Evolutionary conservation across 2,329 filamentous ascomycete species (phyloP).

Genomic region (Talaromyces sp.): DNA sequence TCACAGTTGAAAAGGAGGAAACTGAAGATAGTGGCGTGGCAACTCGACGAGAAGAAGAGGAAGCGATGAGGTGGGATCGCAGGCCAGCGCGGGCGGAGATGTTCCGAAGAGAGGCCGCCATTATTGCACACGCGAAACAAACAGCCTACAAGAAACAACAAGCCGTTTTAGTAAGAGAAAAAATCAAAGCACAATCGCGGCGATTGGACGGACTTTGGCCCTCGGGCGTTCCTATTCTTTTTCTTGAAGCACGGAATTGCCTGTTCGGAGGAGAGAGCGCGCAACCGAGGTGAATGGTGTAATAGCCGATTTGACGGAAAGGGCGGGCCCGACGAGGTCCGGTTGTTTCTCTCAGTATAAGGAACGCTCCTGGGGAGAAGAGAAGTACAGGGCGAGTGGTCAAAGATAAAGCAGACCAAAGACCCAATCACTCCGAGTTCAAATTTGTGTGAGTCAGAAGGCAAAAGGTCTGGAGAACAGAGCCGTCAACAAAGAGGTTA

Average conservation of each 20-base stretch:
- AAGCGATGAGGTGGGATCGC: background rate
- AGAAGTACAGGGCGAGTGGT: background rate
- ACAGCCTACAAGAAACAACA: background rate
- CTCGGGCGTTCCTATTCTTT: background rate
- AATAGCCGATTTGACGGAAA: background rate
- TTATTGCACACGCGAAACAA: background rate
- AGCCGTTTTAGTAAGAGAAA: background rate
- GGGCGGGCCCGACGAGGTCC: background rate
- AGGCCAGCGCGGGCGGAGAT: slow-evolving; percentile 2
- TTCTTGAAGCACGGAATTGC: background rate
- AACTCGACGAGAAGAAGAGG: slow-evolving; percentile 8
- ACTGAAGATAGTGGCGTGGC: background rate
- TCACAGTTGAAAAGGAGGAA: background rate
- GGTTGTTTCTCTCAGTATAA: background rate
- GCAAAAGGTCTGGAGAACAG: background rate
- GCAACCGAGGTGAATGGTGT: background rate
- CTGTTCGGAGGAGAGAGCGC: background rate
- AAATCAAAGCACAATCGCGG: background rate
- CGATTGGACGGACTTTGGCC: background rate
- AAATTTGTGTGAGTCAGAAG: background rate
- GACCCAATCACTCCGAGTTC: background rate
- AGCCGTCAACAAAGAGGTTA: background rate
- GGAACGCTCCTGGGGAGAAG: background rate
- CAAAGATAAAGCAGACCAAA: background rate
- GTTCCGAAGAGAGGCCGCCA: background rate